phyloP scores from a whole-genome alignment of 208 protist species.

The Lotmaria passim region DNA sequence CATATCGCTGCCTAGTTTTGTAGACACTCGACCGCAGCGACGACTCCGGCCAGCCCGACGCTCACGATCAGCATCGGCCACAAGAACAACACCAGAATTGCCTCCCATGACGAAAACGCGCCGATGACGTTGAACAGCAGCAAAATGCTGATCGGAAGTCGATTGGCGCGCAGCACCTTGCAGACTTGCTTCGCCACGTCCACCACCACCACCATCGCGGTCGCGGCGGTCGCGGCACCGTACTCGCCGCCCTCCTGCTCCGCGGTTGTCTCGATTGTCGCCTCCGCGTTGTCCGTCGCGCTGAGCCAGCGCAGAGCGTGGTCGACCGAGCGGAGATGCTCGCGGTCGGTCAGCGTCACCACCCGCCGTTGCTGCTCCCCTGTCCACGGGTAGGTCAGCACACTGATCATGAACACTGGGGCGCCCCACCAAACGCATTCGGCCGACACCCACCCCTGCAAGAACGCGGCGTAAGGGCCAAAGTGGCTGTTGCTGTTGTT shows the following conservation, averaged over 20 bases:
- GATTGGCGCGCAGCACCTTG: neutral
- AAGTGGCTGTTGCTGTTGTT: neutral
- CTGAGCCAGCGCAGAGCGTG: slow-evolving; percentile 12
- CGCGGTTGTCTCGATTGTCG: neutral
- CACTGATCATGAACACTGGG: slow-evolving; percentile 8
- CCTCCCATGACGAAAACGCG: slow-evolving; percentile 12
- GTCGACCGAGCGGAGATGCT: slow-evolving; percentile 13
- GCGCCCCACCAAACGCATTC: slow-evolving; percentile 22
- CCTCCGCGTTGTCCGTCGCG: neutral
- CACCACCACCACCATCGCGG: neutral
- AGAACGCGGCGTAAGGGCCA: neutral
- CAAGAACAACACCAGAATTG: slow-evolving; percentile 16
- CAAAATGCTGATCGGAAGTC: slow-evolving; percentile 4
- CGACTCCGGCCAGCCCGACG: slow-evolving; percentile 4
- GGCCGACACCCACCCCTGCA: neutral
- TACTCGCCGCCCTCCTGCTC: neutral
- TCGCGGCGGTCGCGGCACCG: neutral
- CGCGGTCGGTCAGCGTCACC: slow-evolving; percentile 12
- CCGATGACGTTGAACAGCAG: slow-evolving; percentile 13
- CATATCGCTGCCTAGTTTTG: no score
- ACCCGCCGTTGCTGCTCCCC: slow-evolving; percentile 18
- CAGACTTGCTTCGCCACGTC: slow-evolving; percentile 5
- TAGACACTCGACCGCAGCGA: slow-evolving; percentile 1
- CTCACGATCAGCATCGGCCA: slow-evolving; percentile 22
- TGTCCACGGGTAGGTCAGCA: slow-evolving; percentile 29